Conservation (phyloP, 2,329 filamentous ascomycete genomes). For the Proliferodiscus dingleyae region DNA sequence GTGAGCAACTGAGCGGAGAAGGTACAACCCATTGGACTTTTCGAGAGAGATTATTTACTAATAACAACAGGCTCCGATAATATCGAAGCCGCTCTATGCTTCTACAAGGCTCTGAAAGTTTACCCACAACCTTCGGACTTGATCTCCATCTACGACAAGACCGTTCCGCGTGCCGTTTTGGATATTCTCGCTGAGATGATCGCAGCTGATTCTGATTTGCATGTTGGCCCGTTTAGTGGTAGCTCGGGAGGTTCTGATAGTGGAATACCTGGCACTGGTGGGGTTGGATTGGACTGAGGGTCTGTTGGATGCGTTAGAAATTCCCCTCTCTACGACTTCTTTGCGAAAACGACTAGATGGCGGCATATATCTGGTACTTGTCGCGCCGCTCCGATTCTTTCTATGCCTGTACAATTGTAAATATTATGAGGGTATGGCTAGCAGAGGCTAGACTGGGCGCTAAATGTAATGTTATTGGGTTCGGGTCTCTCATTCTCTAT, state of each 20-base stretch:
- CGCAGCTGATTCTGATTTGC: constrained; percentile 74
- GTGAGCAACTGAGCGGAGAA: constrained; percentile 77
- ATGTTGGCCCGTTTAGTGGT: constrained; percentile 44
- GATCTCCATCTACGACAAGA: constrained; percentile 97
- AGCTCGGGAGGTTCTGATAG: constrained; percentile 27
- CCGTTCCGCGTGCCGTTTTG: constrained; percentile 69
- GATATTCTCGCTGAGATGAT: constrained; percentile 98
- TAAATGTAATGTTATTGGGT: constrained; percentile 16
- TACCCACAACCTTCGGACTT: constrained; percentile 91
- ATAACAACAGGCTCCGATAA: constrained; percentile 53
- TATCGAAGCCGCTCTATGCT: constrained; percentile 84
- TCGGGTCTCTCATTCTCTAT: neutral
- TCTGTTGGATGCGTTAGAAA: constrained; percentile 3
- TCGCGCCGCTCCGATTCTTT: constrained; percentile 21
- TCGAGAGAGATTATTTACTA: constrained; percentile 1
- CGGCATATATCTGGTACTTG: constrained; percentile 18
- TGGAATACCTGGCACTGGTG: constrained; percentile 24
- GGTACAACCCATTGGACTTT: no score
- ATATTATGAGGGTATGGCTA: constrained; percentile 24
- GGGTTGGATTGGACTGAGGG: constrained; percentile 29
- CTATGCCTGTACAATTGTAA: constrained; percentile 27
- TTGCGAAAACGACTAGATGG: constrained; percentile 10
- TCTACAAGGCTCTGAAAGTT: constrained; percentile 98
- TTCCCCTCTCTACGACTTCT: constrained; percentile 10
- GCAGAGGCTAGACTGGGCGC: constrained; percentile 2